Evolutionary conservation across 257 asterid species (phyloP), one percentile per base, ranked within the genome.

Genomic region (Solanum clarkiae): DNA sequence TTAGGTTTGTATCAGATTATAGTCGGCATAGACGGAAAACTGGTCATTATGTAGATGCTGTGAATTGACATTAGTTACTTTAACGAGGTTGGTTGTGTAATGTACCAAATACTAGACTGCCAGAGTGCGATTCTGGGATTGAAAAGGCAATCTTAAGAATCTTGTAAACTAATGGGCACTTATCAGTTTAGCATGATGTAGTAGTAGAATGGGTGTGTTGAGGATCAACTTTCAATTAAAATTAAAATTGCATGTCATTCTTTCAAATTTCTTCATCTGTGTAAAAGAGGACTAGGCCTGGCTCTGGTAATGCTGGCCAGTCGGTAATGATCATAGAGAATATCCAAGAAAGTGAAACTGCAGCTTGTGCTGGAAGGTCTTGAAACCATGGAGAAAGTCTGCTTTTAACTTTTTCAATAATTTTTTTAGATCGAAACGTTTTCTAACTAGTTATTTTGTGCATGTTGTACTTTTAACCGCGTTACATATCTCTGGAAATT

Each of bases 11-110:
- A 24, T 96, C 98, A 15, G 99, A 94, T 88, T 93, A 89, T 85
- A 96, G 98, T 80, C 90, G 98, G 63, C 99, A 95, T 86, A 93
- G 98, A 87, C 90, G 96, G 88, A 96, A 96, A 91, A 93, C 94
- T 17, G 98, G 94, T 69, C 99, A 94, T 86, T 88, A 90, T 80
- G 90, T 51, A 51, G 82, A 77, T 11, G 88, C 22, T 84, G 84
- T 86, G 82, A 85, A 29, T 56, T 84, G 53, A 71, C 85, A 12
- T 42, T 44, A 45, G 32, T 16, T 14, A 22, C 17, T 32, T 32
- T 53, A 36, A 56, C 80, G 77, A 51, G 32, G 54, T 63, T 69
- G 80, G 69, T 68, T 57, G 5, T 84, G 82, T 71, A 63, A 68
- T 36, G 40, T 85, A 59, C n/a, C 40, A 44, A 22, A 22, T 51